Evolutionary conservation across 495 filamentous ascomycete species (phyloP).

Genomic region (Penicillium argentinense): DNA sequence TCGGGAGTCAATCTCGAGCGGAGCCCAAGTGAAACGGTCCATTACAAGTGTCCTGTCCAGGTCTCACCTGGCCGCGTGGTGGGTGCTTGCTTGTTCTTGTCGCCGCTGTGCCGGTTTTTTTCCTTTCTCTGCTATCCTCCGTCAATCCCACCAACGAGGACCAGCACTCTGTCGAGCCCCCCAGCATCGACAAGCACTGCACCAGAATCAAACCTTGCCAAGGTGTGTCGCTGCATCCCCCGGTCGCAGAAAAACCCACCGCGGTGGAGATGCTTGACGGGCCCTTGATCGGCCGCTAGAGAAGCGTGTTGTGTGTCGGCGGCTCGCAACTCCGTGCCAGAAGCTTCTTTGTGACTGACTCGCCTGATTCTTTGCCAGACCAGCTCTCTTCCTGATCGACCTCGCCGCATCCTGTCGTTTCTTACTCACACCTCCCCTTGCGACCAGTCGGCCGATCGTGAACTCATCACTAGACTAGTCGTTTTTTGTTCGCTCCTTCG

Average conservation of each 20-base stretch:
- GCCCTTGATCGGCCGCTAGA: constrained; percentile 30
- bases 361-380: neutral
- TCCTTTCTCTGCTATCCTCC: neutral
- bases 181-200: too few species aligned
- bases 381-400: constrained; percentile 13
- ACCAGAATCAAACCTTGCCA: too few species aligned
- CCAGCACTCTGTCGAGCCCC: too few species aligned
- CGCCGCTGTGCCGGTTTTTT: too few species aligned
- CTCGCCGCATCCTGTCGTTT: constrained; percentile 5
- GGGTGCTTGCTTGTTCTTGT: constrained; percentile 3
- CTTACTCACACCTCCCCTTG: constrained; percentile 13
- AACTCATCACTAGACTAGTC: constrained; percentile 17
- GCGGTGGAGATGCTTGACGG: constrained; percentile 30
- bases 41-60: neutral
- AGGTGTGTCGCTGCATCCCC: neutral
- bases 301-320: constrained; percentile 15
- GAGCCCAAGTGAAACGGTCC: constrained; percentile 13
- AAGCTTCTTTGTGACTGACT: constrained; percentile 18
- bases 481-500: constrained; percentile 12
- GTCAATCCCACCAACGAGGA: neutral
- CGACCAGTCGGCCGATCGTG: constrained; percentile 11
- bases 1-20: constrained; percentile 9
- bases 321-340: constrained; percentile 16
- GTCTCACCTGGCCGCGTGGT: constrained; percentile 6
- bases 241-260: neutral